Conservation (phyloP, 2,329 filamentous ascomycete species). For the Microcyclosporella mali region DNA sequence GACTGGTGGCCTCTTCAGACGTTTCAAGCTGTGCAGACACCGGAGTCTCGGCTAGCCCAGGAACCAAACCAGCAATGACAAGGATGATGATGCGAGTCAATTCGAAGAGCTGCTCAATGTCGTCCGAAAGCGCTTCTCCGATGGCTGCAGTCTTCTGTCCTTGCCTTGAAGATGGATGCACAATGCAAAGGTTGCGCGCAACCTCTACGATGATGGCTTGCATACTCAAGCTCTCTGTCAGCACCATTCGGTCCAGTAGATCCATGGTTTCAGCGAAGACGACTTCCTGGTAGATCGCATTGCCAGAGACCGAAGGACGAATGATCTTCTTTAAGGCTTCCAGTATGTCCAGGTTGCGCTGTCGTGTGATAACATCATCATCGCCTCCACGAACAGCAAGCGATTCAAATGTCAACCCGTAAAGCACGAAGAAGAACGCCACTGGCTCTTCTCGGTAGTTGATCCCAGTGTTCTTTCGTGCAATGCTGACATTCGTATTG, state of each 20-base stretch:
- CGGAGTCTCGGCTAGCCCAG: conserved; percentile 62
- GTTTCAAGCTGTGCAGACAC: conserved; percentile 52
- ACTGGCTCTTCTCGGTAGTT: conserved; percentile 98
- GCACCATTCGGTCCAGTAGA: conserved; percentile 79
- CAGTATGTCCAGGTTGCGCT: conserved; percentile 65
- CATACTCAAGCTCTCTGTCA: conserved; percentile 84
- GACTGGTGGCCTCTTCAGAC: conserved; percentile 76
- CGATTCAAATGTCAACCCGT: conserved; percentile 93
- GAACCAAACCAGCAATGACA: conserved; percentile 79
- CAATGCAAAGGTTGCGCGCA: conserved; percentile 79
- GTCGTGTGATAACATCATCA: conserved; percentile 27
- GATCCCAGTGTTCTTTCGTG: conserved; percentile 67
- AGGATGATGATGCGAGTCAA: conserved; percentile 93
- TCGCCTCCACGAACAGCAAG: conserved; percentile 72
- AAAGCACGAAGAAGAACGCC: conserved; percentile 97
- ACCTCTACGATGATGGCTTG: conserved; percentile 93
- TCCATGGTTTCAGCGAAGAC: conserved; percentile 98
- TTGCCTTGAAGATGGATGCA: conserved; percentile 80
- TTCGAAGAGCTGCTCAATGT: conserved; percentile 97
- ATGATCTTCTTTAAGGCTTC: conserved; percentile 91
- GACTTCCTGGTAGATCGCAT: conserved; percentile 91
- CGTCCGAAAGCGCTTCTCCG: conserved; percentile 73
- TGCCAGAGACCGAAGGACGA: conserved; percentile 86
- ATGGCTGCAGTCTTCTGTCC: conserved; percentile 34
- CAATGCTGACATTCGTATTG: conserved; percentile 21